Percentiles rank a stretch among this genome's conserved stretches.
Evolutionary conservation across 129 eudicot genomes (phyloP).

Genomic region (Artemisia argyi): DNA sequence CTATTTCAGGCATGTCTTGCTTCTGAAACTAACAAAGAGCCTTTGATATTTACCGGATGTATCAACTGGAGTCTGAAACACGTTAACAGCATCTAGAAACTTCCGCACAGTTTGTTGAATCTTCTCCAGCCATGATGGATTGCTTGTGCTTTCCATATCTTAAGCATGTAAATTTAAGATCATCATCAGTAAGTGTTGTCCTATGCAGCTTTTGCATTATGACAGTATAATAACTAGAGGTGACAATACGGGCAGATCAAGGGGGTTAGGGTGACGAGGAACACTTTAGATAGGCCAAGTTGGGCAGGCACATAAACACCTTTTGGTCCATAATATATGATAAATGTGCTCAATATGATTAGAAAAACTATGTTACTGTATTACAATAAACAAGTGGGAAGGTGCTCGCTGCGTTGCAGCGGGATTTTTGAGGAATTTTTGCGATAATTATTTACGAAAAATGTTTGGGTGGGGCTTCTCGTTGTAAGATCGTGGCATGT

Average conservation of each 20-base stretch:
- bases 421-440: too few relatives aligned
- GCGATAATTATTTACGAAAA: too few relatives aligned
- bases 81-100: constrained; percentile 67
- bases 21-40: constrained; percentile 14
- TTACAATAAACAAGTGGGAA: too few relatives aligned
- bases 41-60: constrained; percentile 61
- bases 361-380: too few relatives aligned
- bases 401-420: too few relatives aligned
- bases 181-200: not conserved
- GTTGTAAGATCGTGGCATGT: too few relatives aligned
- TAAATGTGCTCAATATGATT: too few relatives aligned
- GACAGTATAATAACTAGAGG: constrained; percentile 1
- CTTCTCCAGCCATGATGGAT: constrained; percentile 90
- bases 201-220: not conserved
- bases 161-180: constrained; percentile 21
- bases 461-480: too few relatives aligned
- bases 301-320: too few relatives aligned
- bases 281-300: too few relatives aligned
- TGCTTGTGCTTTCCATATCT: constrained; percentile 61
- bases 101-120: constrained; percentile 66
- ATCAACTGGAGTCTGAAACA: constrained; percentile 83
- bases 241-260: not conserved
- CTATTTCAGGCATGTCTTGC: constrained; percentile 2
- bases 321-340: too few relatives aligned
- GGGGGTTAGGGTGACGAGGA: too few relatives aligned